Evolutionary conservation across 306 rosid species (phyloP), one percentile per base, ranked within the genome.

Genomic region (barrel medic (Medicago truncatula)): DNA sequence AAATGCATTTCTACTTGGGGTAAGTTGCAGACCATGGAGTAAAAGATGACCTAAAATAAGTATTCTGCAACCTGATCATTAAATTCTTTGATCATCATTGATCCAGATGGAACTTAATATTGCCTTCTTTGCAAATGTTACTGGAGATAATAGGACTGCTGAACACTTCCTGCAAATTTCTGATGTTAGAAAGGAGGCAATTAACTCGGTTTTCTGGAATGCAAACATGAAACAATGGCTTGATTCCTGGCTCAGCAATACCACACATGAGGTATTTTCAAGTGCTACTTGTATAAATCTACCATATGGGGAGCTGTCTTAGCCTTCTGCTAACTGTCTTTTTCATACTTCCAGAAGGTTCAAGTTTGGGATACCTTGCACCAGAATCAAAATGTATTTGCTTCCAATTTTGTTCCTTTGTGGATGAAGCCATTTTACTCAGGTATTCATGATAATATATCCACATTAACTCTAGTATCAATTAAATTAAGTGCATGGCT

Each of bases 91-190:
- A 15, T 75, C 47, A 63, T 15, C 38, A 57, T 62, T 84, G 78
- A 59, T 82, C 80, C 87, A 92, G 97, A 92, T 90, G 96, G 99
- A 95, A 76, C 87, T 78, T 65, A 88, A 95, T 73, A 95, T 95
- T 63, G 83, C 92, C 57, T 83, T 82, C 73, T 84, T 92, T 75
- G 92, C 97, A 64, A 89, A 89, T 75, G 89, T 78, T 74, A 74
- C 75, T 10, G 97, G 96, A 81, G 93, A 95, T 71, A 8, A 14
- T 2, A 21, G 65, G 68, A 73, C 77, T 57, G 78, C 96, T 1
- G 64, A 82, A 25, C 79, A 9, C 53, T 92, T 95, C 74, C 21
- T 62, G 65, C 67, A 83, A 75, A 86, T 85, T 78, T 86, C 97
- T 38, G 83, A 79, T 59, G 82, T 40, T 36, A 87, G 97, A 84